Base-by-base conservation (phyloP, 805 yeast genomes). In the Grigorovia yakushimaensis region DNA sequence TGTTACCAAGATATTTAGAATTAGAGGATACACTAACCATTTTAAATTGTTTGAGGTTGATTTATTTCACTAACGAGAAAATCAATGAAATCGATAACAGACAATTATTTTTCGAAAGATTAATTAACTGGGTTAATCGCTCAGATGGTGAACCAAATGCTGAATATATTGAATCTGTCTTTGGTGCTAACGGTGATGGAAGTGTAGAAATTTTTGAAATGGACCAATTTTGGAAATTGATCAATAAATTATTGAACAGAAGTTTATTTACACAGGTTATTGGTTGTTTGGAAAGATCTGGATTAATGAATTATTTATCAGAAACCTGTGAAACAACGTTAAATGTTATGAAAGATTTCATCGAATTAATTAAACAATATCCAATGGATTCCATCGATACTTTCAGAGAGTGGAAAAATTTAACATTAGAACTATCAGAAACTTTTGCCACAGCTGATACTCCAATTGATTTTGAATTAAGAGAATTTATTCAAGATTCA, bases 71-170 rank as follows among this genome's bases (percentile, higher is more conserved):
- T 8, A 20, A 48, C 15, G 64, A 58, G 37, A 3, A 68, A 68
- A 20, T 61, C 62, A 57, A 57, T 10, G 52, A 50, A 21, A 56
- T 70, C 1, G 68, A 70, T 17, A 58, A 64, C 41, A 54, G 60
- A 47, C 39, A 39, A 8, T 67, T 61, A 44, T 68, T 69, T 52
- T 73, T 80, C 27, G 68, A 69, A 43, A 58, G 71, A 38, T 62
- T 80, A 35, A 62, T 73, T 15, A 73, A 70, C 43, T 84, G 93
- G 93, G 69, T 82, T 22, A 84, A 84, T 57, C 71, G 78, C 47
- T 79, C 82, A 27, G 86, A 83, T 58, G 79, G 82, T 5, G 76
- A 77, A 53, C 89, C 89, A 1, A 78, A 73, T 49, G 69, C 69
- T 18, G 76, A 72, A 23, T 62, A 75, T 30, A 68, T 76, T 4